Base-by-base conservation (phyloP, 495 filamentous ascomycete species). In the Podospora pseudoanserina region DNA sequence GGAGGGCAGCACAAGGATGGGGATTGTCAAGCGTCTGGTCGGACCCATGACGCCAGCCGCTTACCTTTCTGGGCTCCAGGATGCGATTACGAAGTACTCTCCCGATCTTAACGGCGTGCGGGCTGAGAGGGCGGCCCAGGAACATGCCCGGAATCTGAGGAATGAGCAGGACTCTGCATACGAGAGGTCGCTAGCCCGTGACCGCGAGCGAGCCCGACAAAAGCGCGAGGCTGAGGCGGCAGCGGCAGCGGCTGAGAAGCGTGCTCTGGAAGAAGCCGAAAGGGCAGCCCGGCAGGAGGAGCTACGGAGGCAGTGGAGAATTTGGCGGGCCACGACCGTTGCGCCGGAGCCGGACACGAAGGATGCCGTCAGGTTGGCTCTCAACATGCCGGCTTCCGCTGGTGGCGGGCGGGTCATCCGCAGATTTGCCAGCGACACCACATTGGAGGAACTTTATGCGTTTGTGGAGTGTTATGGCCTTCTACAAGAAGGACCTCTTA, bases 401-500 rank as follows among this genome's bases (percentile, higher is more conserved):
- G 75, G 75, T 2, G 81, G 77, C 2, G 83, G 79, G 4, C 82
- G 94, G 1, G 84, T 97, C 2, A 86, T 94, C 67, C 86, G 94
- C 34, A 85, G 82, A 61, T 98, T 99, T 72, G 71, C 80, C 1
- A 79, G 83, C 3, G 80, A 86, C 2, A 86, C 89, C 1, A 81
- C 82, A 1, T 79, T 98, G 30, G 95, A 99, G 75, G 93, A 97
- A 72, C 79, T 99, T 0, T 98, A 99, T 78, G 96, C 94, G 1
- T 97, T 96, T 78, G 93, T 98, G 2, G 96, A 98, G 74, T 98
- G 95, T 78, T 89, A 94, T 76, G 89, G 92, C 64, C 67, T 89
- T 0, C 68, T 93, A 9, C 76, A 82, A 39, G 73, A 73, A 19
- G 76, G 77, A 23, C 71, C 78, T 13, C 63, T 71, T 11, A 80